phyloP scores from a whole-genome alignment of 129 eudicot genomes.

The Helianthus annuus region DNA sequence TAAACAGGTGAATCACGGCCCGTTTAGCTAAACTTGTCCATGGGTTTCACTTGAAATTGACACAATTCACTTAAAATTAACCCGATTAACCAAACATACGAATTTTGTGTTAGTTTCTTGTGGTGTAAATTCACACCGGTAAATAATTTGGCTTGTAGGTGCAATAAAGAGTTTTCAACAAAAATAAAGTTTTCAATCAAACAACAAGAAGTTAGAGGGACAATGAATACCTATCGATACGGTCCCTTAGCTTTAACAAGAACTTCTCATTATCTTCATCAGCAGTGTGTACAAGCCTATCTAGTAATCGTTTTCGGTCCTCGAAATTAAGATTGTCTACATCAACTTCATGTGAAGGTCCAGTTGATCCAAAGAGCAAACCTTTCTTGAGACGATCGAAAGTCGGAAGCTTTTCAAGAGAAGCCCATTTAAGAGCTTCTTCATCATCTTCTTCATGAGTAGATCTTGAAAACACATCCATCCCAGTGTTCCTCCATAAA shows the following conservation, averaged over 20 bases:
- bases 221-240: slow-evolving; percentile 67
- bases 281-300: slow-evolving; percentile 64
- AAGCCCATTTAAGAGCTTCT: slow-evolving; percentile 92
- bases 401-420: slow-evolving; percentile 89
- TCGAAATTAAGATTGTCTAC: slow-evolving; percentile 54
- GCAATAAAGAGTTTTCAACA: neutral
- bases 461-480: slow-evolving; percentile 59
- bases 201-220: neutral
- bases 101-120: too few relatives aligned
- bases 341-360: slow-evolving; percentile 58
- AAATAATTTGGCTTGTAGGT: too few relatives aligned
- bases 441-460: slow-evolving; percentile 68
- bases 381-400: slow-evolving; percentile 77
- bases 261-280: slow-evolving; percentile 86
- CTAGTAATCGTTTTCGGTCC: slow-evolving; percentile 56
- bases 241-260: slow-evolving; percentile 58
- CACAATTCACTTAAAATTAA: too few relatives aligned
- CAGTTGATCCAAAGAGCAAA: slow-evolving; percentile 60
- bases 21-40: too few relatives aligned
- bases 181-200: neutral
- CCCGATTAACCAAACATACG: too few relatives aligned
- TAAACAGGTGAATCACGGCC: too few relatives aligned
- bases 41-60: too few relatives aligned
- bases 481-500: slow-evolving; percentile 53
- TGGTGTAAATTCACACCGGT: too few relatives aligned